Evolutionary conservation across 306 rosid genomes (phyloP).

Genomic region (Heteromeles arbutifolia): DNA sequence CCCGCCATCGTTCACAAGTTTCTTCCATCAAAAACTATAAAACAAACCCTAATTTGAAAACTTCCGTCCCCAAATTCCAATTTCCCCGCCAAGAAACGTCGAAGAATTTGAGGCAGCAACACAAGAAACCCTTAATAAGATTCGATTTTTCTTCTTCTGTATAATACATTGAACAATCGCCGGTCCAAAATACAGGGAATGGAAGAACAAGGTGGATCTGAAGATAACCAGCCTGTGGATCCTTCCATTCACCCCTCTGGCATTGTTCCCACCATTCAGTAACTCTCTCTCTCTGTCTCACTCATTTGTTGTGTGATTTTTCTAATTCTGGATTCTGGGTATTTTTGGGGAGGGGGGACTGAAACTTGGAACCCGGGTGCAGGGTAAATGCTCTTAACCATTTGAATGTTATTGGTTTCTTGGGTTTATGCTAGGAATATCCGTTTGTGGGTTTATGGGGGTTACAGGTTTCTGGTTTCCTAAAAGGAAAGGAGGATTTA

Average conservation of each 20-base stretch:
- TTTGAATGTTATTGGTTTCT: neutral
- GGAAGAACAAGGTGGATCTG: constrained; percentile 26
- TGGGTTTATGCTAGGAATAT: neutral
- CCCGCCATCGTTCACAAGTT: neutral
- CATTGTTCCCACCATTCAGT: constrained; percentile 20
- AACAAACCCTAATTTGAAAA: neutral
- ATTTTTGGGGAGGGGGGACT: neutral
- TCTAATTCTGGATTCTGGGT: neutral
- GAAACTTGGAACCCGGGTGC: no score
- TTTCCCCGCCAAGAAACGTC: neutral
- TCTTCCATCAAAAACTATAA: neutral
- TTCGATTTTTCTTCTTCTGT: neutral
- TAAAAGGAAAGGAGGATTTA: neutral
- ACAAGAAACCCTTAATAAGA: no score
- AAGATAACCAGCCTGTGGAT: constrained; percentile 11
- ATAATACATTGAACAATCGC: neutral
- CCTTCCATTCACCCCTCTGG: constrained; percentile 18
- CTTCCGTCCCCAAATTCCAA: neutral
- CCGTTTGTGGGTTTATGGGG: neutral
- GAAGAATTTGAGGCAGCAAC: no score
- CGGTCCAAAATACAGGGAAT: neutral
- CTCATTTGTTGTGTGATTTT: neutral
- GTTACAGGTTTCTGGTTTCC: neutral
- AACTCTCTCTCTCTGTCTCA: neutral
- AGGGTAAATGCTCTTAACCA: no score